Base-by-base conservation (phyloP, 108 stramenopile species). In the Cyclotella sp. region DNA sequence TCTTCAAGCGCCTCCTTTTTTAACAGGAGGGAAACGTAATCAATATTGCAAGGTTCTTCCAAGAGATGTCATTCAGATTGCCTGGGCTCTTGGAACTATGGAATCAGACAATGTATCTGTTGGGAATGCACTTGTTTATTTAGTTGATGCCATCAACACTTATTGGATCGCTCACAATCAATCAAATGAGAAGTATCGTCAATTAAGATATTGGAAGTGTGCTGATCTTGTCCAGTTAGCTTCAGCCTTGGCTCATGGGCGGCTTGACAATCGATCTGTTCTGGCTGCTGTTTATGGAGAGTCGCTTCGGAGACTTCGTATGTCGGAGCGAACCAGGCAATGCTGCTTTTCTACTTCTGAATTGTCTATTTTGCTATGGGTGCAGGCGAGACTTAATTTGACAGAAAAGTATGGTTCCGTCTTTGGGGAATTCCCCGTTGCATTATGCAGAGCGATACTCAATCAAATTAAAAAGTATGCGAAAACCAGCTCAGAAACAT, bases 41-140 rank as follows among this genome's bases (percentile, higher is more conserved):
- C n/a, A 73, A 49, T 42, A 74, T 43, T 47, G 63, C 64, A 65
- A 51, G 18, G 46, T 86, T 22, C 76, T 87, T 12, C 88, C 88
- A 16, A 72, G 93, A 71, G 93, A 94, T 62, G 75, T 89, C 27
- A 63, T 86, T 26, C 90, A 91, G 77, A 65, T 94, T 26, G 78
- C 91, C 0, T 94, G 93, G 93, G 74, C 93, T 10, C 63, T 94
- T 57, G 93, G 89, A 27, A 91, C 82, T 13, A 76, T 89, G 63
- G 91, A 92, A 63, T 79, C 89, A 6, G 91, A 91, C 71, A 92
- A 92, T 69, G 87, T 83, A 46, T 78, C 83, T 34, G 59, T 90
- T 11, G 90, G 85, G 12, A 88, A 92, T 51, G 86, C 75, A 24
- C 76, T 92, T 43, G 81, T 87, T 19, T 8, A 72, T 54, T 68